Conservation (phyloP, 1,284 basidiomycete species). For the Phellopilus nigrolimitatus region DNA sequence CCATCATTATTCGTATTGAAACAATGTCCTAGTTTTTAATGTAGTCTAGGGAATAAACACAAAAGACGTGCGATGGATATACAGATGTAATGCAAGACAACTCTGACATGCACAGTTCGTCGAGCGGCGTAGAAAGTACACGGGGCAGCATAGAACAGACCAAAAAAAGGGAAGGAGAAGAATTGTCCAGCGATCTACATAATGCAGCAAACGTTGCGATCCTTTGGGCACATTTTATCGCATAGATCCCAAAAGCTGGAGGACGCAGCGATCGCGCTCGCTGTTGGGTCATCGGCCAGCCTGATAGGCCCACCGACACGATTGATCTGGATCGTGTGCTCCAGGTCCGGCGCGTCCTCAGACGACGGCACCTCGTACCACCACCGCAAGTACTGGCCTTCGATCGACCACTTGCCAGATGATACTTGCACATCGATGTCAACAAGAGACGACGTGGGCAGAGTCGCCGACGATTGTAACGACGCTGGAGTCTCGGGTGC, state of each 20-base stretch:
- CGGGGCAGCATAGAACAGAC: not conserved
- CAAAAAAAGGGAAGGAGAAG: not conserved
- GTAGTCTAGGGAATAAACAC: not conserved
- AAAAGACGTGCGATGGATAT: too few species aligned
- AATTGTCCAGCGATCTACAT: not conserved
- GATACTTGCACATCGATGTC: conserved; percentile 52
- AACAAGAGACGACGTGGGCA: conserved; percentile 32
- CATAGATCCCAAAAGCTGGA: conserved; percentile 5
- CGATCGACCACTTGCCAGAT: conserved; percentile 61
- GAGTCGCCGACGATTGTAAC: conserved; percentile 25
- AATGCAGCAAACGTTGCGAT: conserved; percentile 7
- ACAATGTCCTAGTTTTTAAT: too few species aligned
- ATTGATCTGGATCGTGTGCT: conserved; percentile 64
- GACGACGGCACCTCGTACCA: conserved; percentile 68
- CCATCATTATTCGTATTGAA: too few species aligned
- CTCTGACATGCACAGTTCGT: not conserved
- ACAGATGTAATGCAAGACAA: too few species aligned
- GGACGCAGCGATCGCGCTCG: not conserved
- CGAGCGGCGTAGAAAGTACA: not conserved
- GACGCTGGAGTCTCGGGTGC: conserved; percentile 10
- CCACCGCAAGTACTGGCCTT: conserved; percentile 78
- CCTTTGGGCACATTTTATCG: conserved; percentile 10
- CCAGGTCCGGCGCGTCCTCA: conserved; percentile 38
- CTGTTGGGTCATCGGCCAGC: conserved; percentile 10
- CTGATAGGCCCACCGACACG: conserved; percentile 61